Conservation (phyloP, 495 filamentous ascomycete species). For the Bacidia gigantensis region DNA sequence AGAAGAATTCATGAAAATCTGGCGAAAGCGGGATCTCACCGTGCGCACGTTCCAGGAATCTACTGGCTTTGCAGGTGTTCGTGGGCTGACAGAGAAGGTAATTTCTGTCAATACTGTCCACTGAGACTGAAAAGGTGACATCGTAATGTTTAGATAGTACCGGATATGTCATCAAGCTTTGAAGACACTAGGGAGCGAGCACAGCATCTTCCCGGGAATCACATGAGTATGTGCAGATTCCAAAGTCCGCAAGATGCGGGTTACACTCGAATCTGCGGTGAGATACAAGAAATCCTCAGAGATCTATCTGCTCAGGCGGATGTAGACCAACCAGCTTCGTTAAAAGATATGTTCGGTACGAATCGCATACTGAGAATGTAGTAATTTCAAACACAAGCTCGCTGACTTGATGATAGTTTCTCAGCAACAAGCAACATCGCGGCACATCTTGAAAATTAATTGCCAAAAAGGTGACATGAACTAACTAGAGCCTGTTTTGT, state of each 20-base stretch:
- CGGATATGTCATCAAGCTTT: constrained; percentile 2
- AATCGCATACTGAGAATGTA: no score
- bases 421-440: no score
- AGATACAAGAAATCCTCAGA: background rate
- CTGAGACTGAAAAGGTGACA: background rate
- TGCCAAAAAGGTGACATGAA: background rate
- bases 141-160: constrained; percentile 1
- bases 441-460: no score
- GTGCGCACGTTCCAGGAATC: constrained; percentile 3
- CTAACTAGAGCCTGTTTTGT: no score
- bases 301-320: background rate
- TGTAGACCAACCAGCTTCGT: background rate
- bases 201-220: constrained; percentile 2
- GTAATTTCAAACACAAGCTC: no score
- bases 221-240: constrained; percentile 4
- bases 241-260: background rate
- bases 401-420: no score
- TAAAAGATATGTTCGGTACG: background rate
- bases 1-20: background rate
- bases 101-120: no score
- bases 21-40: background rate
- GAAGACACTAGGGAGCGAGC: constrained; percentile 2
- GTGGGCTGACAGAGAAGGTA: background rate
- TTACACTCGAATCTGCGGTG: background rate
- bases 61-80: background rate